Percentiles rank a stretch among this genome's conserved stretches.
Evolutionary conservation across 2,329 filamentous ascomycete species (phyloP).

Genomic region (Aspergillus proliferans): DNA sequence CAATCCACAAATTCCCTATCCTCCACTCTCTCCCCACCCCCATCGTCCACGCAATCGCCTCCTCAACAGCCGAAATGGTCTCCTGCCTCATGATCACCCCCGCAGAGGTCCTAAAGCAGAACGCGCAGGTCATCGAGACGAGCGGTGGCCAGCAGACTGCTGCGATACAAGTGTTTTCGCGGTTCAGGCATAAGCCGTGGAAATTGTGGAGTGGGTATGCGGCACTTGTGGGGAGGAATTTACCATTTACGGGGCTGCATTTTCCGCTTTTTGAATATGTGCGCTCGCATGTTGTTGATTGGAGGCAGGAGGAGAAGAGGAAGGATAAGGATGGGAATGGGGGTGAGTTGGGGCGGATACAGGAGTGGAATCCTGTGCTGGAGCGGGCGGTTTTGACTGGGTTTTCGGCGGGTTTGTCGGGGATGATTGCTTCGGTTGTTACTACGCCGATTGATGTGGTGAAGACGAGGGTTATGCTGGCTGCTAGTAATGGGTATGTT

Average conservation of each 20-base stretch:
- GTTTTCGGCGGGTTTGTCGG: slow-evolving; percentile 65
- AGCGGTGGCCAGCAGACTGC: slow-evolving; percentile 25
- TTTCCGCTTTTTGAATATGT: slow-evolving; percentile 80
- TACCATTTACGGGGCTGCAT: slow-evolving; percentile 82
- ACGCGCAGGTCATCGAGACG: slow-evolving; percentile 71
- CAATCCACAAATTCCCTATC: slow-evolving; percentile 12
- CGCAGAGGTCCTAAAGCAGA: slow-evolving; percentile 87
- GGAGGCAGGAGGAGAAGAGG: slow-evolving; percentile 31
- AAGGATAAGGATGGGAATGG: slow-evolving; percentile 28
- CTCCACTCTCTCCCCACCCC: slow-evolving; percentile 55
- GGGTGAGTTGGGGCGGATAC: slow-evolving; percentile 10
- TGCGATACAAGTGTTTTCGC: slow-evolving; percentile 51
- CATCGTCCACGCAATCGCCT: slow-evolving; percentile 66
- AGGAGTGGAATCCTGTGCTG: slow-evolving; percentile 38
- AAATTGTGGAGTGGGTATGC: slow-evolving; percentile 66
- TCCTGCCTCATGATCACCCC: slow-evolving; percentile 83
- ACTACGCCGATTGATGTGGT: slow-evolving; percentile 87
- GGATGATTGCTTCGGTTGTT: slow-evolving; percentile 67
- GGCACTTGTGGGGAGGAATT: slow-evolving; percentile 71
- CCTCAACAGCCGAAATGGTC: slow-evolving; percentile 70
- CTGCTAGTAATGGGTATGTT: slow-evolving; percentile 38
- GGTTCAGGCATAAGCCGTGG: slow-evolving; percentile 52
- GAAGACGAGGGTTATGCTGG: slow-evolving; percentile 84
- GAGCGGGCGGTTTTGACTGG: slow-evolving; percentile 69
- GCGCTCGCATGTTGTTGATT: slow-evolving; percentile 48